Percentiles rank a stretch among this genome's conserved stretches.
Evolutionary conservation across 116 monocot species (phyloP).

Genomic region (Posidonia oceanica): DNA sequence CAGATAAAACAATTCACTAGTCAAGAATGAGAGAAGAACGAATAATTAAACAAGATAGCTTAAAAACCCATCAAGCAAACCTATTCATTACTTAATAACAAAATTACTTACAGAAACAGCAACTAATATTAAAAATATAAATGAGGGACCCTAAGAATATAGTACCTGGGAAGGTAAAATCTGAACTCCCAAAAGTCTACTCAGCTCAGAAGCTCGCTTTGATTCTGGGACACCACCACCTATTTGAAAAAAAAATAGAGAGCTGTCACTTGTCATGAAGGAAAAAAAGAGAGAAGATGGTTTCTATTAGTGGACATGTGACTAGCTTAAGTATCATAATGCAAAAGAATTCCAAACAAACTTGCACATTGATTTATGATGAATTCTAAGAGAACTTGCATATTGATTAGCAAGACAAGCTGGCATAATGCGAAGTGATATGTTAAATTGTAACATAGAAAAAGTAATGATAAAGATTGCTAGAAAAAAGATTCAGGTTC

Average conservation of each 20-base stretch:
- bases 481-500: background rate
- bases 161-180: constrained; percentile 70
- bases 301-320: too few species aligned
- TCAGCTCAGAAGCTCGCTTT: constrained; percentile 66
- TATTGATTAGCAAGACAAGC: background rate
- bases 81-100: too few species aligned
- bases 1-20: background rate
- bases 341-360: background rate
- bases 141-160: background rate
- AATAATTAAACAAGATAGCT: too few species aligned
- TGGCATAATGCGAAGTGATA: background rate
- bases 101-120: too few species aligned
- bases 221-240: constrained; percentile 89
- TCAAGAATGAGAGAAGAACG: too few species aligned
- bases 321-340: too few species aligned
- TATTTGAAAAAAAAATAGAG: constrained; percentile 9
- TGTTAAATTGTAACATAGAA: background rate
- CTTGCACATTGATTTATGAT: background rate
- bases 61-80: too few species aligned
- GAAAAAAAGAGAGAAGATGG: background rate
- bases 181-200: constrained; percentile 53
- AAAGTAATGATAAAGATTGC: background rate
- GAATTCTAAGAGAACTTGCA: background rate
- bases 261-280: background rate
- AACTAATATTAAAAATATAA: background rate